Base-by-base conservation (phyloP, 352 stramenopile genomes). In the Phytophthora macrochlamydospora region DNA sequence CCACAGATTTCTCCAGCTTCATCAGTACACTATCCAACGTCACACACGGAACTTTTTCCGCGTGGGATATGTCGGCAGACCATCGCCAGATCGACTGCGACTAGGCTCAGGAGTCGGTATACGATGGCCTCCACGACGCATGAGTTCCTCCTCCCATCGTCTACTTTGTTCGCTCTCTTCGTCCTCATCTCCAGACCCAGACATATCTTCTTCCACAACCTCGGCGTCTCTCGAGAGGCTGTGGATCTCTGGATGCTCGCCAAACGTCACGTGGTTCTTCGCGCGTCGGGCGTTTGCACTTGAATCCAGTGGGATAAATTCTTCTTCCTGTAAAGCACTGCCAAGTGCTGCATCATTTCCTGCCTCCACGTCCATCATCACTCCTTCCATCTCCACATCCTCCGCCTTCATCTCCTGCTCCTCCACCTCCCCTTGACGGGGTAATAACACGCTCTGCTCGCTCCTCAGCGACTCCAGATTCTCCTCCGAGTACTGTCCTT, bases 91-190 rank as follows among this genome's bases (percentile, higher is more conserved):
- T 2, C 52, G 51, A 56, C 43, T 50, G 11, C 49, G 28, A n/a
- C 58, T 66, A 6, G 54, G 49, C 37, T 56, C 46, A 9, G 57
- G 56, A 12, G 52, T 31, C 0, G 56, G 14, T 4, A 71, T 37
- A 14, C 79, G 68, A 58, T 83, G 82, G 2, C 85, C 85, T 9
- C 83, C 85, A 43, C 85, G 73, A 14, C 85, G 81, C 81, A 94
- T 91, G 7, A 94, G 67, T 44, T 94, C 83, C 67, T 91, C 83
- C 46, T 94, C 85, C 85, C 85, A 94, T 2, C 65, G 76, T 40
- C 65, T 78, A 33, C 49, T 87, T 50, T 90, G 71, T 29, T 81
- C 73, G 31, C 85, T 75, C 6, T 82, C 71, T 31, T 84, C 79
- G 1, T 81, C 78, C 11, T 81, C 56, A 33, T 66, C 65, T 31